Evolutionary conservation across 768 basidiomycete species (phyloP).

Genomic region (Kwoniella dendrophila): DNA sequence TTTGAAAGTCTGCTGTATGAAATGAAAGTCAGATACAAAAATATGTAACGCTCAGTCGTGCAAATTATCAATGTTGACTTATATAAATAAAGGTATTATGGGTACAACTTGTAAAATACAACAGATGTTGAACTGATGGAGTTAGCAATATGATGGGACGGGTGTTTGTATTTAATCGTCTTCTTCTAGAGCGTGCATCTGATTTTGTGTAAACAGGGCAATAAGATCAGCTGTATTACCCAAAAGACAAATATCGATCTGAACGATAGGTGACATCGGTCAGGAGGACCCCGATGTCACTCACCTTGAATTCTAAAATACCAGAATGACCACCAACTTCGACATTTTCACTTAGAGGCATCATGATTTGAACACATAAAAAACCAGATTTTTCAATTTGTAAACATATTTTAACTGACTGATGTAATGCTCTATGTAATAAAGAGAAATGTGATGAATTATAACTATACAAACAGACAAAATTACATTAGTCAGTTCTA

Average conservation of each 20-base stretch:
- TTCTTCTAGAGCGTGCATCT: slow-evolving; percentile 49
- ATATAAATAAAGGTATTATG: no score
- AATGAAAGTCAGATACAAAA: no score
- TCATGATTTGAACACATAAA: slow-evolving; percentile 85
- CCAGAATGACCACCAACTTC: slow-evolving; percentile 59
- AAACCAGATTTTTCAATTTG: slow-evolving; percentile 81
- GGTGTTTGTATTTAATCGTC: slow-evolving; percentile 20
- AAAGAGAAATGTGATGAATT: slow-evolving; percentile 74
- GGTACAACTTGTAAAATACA: no score
- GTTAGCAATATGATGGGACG: no score
- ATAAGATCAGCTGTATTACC: no score
- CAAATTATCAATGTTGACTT: no score
- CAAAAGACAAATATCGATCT: no score
- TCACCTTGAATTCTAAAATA: slow-evolving; percentile 85
- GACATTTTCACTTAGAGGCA: slow-evolving; percentile 63
- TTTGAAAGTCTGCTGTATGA: no score
- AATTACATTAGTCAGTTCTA: not conserved
- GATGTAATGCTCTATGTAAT: slow-evolving; percentile 73
- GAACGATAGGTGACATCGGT: not conserved
- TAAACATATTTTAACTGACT: slow-evolving; percentile 83
- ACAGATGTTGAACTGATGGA: no score
- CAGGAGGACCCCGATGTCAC: slow-evolving; percentile 43
- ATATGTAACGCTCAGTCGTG: no score
- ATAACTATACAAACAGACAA: slow-evolving; percentile 63
- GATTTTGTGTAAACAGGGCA: not conserved